Base-by-base conservation (phyloP, 805 yeast species). In the Brettanomyces anomalus region DNA sequence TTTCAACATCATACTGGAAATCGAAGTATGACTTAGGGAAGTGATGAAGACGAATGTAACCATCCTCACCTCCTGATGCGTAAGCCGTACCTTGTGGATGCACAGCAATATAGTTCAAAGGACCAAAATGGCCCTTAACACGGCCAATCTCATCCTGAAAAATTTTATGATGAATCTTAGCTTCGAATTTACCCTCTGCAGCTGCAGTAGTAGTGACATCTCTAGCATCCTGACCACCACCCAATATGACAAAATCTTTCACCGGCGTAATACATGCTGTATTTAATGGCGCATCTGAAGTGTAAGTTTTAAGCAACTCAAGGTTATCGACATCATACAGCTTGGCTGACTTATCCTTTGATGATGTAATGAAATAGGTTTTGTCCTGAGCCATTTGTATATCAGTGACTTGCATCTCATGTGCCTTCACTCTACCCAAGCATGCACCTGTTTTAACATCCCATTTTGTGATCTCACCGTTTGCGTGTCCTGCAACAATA, bases 141-240 rank as follows among this genome's bases (percentile, higher is more conserved):
- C 96, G 82, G 52, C 97, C 98, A 51, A 93, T 81, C 65, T 90
- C 97, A 61, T 90, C 97, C 64, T 82, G 83, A 64, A 89, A 93
- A 40, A 93, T 77, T 69, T 90, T 93, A 68, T 93, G 97, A 68
- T 81, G 87, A 64, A 93, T 85, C 68, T 96, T 79, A 32, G 97
- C 93, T 71, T 93, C 97, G 64, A 93, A 93, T 61, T 86, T 86
- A 70, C 98, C 98, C 65, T 90, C 95, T 39, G 82, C 73, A 43
- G 88, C 79, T 36, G 93, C 77, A 21, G 97, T 88, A n/a, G 97
- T 93, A 36, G 99, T 93, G 60, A 93, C 99, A 64, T 89, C 95
- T 66, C 88, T 80, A 34, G 98, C 97, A 57, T 88, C 97, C 72
- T 93, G 97, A 79, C 99, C 99, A 70, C 99, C 99, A 42, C 97